These are phyloP conservation scores for Gynostemma pentaphyllum DNA, from an alignment of 306 rosid species.

Conservation along the genomic window DNA sequence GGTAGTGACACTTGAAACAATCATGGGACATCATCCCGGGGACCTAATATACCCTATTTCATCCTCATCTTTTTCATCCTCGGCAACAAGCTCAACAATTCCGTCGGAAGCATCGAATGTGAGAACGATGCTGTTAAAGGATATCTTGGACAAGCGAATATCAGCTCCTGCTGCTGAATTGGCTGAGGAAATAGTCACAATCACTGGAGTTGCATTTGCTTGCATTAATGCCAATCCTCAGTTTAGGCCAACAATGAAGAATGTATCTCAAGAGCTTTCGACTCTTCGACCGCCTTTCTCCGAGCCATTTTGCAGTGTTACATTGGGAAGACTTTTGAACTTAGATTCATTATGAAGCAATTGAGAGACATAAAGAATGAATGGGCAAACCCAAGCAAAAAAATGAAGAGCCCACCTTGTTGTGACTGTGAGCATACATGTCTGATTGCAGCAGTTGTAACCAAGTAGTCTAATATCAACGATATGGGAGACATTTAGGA, in stretches of 20 bases:
- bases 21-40: constrained; percentile 10
- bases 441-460: not conserved
- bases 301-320: not conserved
- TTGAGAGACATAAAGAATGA: not conserved
- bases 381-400: not conserved
- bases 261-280: constrained; percentile 3
- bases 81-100: not conserved
- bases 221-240: constrained; percentile 9
- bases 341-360: not conserved
- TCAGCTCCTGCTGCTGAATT: not conserved
- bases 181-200: not conserved
- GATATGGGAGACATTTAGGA: no score
- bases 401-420: not conserved
- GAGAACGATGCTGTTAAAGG: not conserved
- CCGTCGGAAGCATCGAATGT: not conserved
- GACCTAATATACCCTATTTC: constrained; percentile 6
- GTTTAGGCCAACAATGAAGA: constrained; percentile 10
- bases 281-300: not conserved
- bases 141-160: constrained; percentile 4
- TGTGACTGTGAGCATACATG: not conserved
- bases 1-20: constrained; percentile 10
- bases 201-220: constrained; percentile 6
- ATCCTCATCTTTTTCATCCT: not conserved
- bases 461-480: no score
- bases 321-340: not conserved